Evolutionary conservation across 257 asterid genomes (phyloP), one percentile per base, ranked within the genome.

Genomic region (Rhazya stricta): DNA sequence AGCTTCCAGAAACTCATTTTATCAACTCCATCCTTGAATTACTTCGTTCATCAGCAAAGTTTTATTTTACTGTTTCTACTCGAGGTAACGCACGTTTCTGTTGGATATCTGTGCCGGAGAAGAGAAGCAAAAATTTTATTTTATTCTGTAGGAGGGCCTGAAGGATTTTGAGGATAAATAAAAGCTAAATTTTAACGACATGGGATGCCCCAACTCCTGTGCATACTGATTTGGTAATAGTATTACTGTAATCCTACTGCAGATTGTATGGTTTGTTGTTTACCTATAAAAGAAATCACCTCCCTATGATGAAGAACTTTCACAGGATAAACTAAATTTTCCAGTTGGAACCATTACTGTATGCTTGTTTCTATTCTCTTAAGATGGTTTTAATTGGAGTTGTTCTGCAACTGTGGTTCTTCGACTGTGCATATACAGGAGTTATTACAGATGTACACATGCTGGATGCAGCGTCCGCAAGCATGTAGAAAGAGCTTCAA

Each of bases 391-490:
- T 53, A 37, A 67, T 27, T 51, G 4, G 0, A 46, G 46, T 54
- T 41, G 8, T 25, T 79, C 16, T 56, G n/a, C 30, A 50, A 57
- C 10, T 45, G 12, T 43, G 41, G 53, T n/a, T 56, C 18, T 42
- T 68, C 56, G 23, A 10, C 58, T 37, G 60, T 58, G 48, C 67
- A 63, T 77, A 66, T 77, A 67, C 87, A 94, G 98, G 92, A 91
- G 98, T 84, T 94, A 94, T 74, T 94, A 93, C 83, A 88, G 91
- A 68, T 94, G 98, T 73, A 91, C 98, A 36, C 85, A 72, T 73
- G 82, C 89, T 1, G 98, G 97, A 74, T 94, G 98, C 87, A 92
- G 84, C 37, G 98, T 94, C 7, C 96, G 98, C 39, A 94, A 94
- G 82, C 98, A 94, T 50, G 96, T 94, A 0, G 98, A 94, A 84